A percentile compares a stretch with the other conserved stretches of the same genome.
Evolutionary conservation across 2,329 filamentous ascomycete genomes (phyloP).

Genomic region (Aspergillus quadrilineatus): DNA sequence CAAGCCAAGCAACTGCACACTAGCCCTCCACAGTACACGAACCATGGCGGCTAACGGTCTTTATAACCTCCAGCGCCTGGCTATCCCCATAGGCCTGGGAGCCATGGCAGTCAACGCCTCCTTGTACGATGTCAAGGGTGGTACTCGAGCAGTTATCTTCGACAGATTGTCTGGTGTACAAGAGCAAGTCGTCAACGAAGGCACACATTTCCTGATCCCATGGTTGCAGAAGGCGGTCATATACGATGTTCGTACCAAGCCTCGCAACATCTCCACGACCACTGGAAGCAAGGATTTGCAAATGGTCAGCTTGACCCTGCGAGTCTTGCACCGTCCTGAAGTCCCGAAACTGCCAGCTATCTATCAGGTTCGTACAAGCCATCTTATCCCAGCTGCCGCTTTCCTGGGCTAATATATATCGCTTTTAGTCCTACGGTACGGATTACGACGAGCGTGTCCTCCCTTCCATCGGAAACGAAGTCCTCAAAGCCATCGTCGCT

Average conservation of each 20-base stretch:
- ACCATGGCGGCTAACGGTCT: slow-evolving; percentile 50
- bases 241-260: slow-evolving; percentile 97
- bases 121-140: slow-evolving; percentile 96
- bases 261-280: slow-evolving; percentile 93
- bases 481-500: slow-evolving; percentile 96
- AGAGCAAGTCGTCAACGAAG: slow-evolving; percentile 88
- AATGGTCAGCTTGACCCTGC: slow-evolving; percentile 97
- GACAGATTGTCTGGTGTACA: slow-evolving; percentile 90
- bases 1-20: slow-evolving; percentile 12
- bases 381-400: too few species aligned
- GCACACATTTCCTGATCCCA: slow-evolving; percentile 92
- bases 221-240: slow-evolving; percentile 94
- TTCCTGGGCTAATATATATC: not conserved
- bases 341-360: slow-evolving; percentile 93
- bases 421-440: slow-evolving; percentile 78
- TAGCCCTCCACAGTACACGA: slow-evolving; percentile 17
- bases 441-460: slow-evolving; percentile 99
- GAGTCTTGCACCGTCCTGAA: slow-evolving; percentile 91
- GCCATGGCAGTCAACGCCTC: slow-evolving; percentile 70
- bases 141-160: slow-evolving; percentile 94
- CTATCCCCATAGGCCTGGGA: slow-evolving; percentile 71
- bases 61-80: slow-evolving; percentile 45
- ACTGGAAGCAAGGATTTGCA: slow-evolving; percentile 98
- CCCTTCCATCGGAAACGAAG: slow-evolving; percentile 98
- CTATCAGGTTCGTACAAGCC: slow-evolving; percentile 73